Evolutionary conservation across 1,284 basidiomycete species (phyloP).

Genomic region (Singerocomus inundabilis): DNA sequence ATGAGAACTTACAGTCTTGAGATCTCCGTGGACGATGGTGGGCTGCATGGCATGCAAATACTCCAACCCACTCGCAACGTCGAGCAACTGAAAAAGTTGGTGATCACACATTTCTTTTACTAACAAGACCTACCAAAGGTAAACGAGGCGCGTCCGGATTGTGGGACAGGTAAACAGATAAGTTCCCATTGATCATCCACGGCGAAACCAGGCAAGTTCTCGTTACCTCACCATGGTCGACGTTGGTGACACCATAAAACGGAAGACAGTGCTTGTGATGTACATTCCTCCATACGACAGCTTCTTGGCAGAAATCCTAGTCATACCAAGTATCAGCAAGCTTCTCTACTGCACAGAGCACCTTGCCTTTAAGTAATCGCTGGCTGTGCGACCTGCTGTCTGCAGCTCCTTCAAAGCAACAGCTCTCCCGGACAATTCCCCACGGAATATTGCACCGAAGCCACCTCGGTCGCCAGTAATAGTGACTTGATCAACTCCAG

Average conservation of each 20-base stretch:
- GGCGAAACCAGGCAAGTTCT: conserved; percentile 29
- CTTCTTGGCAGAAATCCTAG: conserved; percentile 30
- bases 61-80: conserved; percentile 40
- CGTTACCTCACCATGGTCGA: conserved; percentile 4
- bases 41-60: conserved; percentile 41
- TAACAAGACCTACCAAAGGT: conserved; percentile 31
- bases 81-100: conserved; percentile 33
- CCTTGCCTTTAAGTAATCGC: conserved; percentile 23
- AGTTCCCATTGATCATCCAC: conserved; percentile 38
- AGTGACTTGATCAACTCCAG: conserved; percentile 15
- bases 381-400: conserved; percentile 7
- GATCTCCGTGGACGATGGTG: conserved; percentile 45
- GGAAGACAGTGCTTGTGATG: conserved; percentile 29
- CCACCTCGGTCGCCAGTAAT: conserved; percentile 19
- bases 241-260: conserved; percentile 27
- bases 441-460: conserved; percentile 27
- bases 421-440: conserved; percentile 21
- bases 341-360: background rate
- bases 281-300: conserved; percentile 31
- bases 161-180: conserved; percentile 36
- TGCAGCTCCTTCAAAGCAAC: conserved; percentile 30
- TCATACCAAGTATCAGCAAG: conserved; percentile 3
- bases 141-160: conserved; percentile 33
- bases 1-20: conserved; percentile 38
- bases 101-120: background rate